A percentile compares a stretch with the other conserved stretches of the same genome.
Evolutionary conservation across 441 rosid species (phyloP).

Genomic region (Geranium incanum): DNA sequence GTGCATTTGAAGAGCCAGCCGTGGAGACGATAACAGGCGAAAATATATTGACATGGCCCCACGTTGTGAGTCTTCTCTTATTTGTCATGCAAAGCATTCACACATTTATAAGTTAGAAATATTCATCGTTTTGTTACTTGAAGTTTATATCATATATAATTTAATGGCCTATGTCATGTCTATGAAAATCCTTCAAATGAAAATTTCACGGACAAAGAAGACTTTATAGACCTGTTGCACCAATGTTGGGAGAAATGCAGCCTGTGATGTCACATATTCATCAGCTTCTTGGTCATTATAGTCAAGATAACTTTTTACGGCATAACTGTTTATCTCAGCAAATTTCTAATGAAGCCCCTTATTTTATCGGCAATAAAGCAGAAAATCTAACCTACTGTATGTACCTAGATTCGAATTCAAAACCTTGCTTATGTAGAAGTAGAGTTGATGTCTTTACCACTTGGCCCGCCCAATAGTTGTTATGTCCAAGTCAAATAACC

Average conservation of each 20-base stretch:
- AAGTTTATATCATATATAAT: neutral
- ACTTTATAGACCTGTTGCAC: neutral
- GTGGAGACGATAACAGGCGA: conserved; percentile 88
- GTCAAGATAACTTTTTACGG: neutral
- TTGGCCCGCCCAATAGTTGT: neutral
- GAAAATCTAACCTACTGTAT: too few species aligned
- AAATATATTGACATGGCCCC: conserved; percentile 94
- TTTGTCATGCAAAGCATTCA: neutral
- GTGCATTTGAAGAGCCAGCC: conserved; percentile 93
- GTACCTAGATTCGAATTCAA: too few species aligned
- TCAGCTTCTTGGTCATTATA: neutral
- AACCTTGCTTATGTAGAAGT: too few species aligned
- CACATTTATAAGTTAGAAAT: neutral
- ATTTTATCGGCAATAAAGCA: too few species aligned
- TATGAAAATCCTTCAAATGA: neutral
- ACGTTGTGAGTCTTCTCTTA: conserved; percentile 53
- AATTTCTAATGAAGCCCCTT: neutral
- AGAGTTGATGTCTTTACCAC: too few species aligned
- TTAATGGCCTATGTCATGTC: neutral
- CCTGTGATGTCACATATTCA: neutral
- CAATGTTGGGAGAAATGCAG: neutral
- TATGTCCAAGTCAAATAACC: neutral
- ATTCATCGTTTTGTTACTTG: neutral
- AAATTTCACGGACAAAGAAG: neutral
- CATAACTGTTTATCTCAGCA: neutral